Evolutionary conservation across 805 yeast species (phyloP).

Genomic region (Saccharomycopsis sp.): DNA sequence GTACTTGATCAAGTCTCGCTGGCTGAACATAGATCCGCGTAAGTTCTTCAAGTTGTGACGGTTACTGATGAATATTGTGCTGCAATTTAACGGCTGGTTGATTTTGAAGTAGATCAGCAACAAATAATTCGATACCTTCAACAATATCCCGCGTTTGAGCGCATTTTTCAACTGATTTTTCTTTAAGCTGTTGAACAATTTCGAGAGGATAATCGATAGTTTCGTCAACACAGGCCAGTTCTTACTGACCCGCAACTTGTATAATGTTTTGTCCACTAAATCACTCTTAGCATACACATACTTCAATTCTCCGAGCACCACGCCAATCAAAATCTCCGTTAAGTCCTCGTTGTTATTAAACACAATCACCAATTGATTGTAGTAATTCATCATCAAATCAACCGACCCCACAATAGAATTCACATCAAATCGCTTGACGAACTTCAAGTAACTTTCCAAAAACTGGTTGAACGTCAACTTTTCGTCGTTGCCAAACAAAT

Average conservation of each 20-base stretch:
- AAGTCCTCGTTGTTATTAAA: conserved; percentile 17
- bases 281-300: conserved; percentile 6
- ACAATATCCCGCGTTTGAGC: conserved; percentile 6
- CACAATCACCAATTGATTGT: conserved; percentile 16
- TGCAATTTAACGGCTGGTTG: conserved; percentile 18
- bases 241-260: conserved; percentile 1
- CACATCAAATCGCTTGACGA: conserved; percentile 10
- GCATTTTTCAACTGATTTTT: conserved; percentile 12
- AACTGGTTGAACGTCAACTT: conserved; percentile 5
- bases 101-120: conserved; percentile 15
- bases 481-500: not conserved
- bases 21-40: conserved; percentile 7
- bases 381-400: conserved; percentile 13
- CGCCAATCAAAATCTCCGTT: conserved; percentile 1
- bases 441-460: conserved; percentile 7
- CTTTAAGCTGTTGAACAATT: conserved; percentile 20
- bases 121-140: conserved; percentile 16
- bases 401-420: conserved; percentile 15
- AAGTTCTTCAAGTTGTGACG: conserved; percentile 11
- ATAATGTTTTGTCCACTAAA: conserved; percentile 5
- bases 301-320: conserved; percentile 8
- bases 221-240: conserved; percentile 12
- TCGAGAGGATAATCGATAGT: conserved; percentile 12
- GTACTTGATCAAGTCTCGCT: conserved; percentile 13
- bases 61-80: conserved; percentile 19